phyloP scores from a whole-genome alignment of 2,329 filamentous ascomycete genomes.

The Aureobasidium sp. region DNA sequence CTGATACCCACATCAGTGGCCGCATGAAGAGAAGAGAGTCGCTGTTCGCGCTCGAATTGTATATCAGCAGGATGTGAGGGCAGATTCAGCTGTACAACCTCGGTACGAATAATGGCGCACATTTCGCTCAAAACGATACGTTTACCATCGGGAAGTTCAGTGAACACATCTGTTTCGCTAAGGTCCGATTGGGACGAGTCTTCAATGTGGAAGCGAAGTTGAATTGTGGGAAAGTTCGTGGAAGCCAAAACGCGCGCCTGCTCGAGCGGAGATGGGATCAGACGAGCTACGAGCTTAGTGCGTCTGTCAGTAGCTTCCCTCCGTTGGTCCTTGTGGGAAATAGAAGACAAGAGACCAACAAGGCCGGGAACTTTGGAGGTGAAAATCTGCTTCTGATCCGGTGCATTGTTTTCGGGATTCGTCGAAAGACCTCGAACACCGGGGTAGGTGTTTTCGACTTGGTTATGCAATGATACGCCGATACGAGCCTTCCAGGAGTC shows the following conservation, averaged over 20 bases:
- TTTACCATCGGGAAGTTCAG: not conserved
- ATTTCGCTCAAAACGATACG: not conserved
- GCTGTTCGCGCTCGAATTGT: not conserved
- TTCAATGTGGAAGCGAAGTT: constrained; percentile 5
- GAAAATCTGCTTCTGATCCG: not conserved
- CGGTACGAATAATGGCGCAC: not conserved
- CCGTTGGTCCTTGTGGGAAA: not conserved
- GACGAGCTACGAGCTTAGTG: constrained; percentile 3
- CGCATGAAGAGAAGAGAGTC: not conserved
- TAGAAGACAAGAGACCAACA: not conserved
- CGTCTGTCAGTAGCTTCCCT: not conserved
- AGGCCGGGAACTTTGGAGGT: not conserved
- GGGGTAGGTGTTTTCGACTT: not conserved
- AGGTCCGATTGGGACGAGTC: not conserved
- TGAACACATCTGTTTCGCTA: not conserved
- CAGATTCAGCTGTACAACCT: constrained; percentile 1
- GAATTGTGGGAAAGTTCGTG: not conserved
- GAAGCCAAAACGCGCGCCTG: not conserved
- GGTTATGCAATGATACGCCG: not conserved
- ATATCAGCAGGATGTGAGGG: constrained; percentile 12
- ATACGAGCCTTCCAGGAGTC: not conserved
- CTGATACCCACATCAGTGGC: not conserved
- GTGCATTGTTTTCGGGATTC: not conserved
- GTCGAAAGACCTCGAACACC: not conserved
- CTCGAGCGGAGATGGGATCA: constrained; percentile 11